phyloP scores from a whole-genome alignment of 2,329 filamentous ascomycete genomes.

The Graphiopsis chlorocephala region DNA sequence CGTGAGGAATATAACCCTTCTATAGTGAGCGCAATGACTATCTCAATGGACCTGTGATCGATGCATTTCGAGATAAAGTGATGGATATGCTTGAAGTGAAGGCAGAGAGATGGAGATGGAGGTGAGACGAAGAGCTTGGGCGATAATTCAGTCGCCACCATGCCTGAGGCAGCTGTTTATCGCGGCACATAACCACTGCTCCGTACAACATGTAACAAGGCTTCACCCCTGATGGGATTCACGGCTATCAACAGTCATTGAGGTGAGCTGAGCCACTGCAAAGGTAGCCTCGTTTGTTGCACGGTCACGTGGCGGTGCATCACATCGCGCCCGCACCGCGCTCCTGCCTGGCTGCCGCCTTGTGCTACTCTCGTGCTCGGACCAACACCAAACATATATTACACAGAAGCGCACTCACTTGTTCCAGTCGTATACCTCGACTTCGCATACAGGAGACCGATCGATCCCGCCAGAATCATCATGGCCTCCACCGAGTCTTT shows the following conservation, averaged over 20 bases:
- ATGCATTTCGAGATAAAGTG: background rate
- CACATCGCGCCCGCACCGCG: background rate
- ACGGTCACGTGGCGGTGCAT: background rate
- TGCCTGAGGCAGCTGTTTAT: background rate
- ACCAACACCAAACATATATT: background rate
- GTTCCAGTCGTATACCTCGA: background rate
- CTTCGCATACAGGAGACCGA: background rate
- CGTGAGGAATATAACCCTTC: no score
- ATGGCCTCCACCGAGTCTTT: background rate
- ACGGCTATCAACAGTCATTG: background rate
- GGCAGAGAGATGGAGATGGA: background rate
- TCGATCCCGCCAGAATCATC: background rate
- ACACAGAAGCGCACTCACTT: background rate
- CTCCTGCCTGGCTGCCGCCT: background rate
- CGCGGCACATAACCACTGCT: background rate
- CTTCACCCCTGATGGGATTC: background rate
- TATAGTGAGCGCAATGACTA: no score
- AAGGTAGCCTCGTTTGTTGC: background rate
- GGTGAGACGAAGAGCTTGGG: background rate
- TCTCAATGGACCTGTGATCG: background rate
- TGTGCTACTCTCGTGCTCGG: background rate
- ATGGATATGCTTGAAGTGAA: background rate
- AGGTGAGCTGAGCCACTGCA: background rate
- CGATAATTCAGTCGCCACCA: background rate
- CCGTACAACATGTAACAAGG: background rate